Conservation (phyloP, 1,284 basidiomycete genomes). For the Takashimella tepidaria region DNA sequence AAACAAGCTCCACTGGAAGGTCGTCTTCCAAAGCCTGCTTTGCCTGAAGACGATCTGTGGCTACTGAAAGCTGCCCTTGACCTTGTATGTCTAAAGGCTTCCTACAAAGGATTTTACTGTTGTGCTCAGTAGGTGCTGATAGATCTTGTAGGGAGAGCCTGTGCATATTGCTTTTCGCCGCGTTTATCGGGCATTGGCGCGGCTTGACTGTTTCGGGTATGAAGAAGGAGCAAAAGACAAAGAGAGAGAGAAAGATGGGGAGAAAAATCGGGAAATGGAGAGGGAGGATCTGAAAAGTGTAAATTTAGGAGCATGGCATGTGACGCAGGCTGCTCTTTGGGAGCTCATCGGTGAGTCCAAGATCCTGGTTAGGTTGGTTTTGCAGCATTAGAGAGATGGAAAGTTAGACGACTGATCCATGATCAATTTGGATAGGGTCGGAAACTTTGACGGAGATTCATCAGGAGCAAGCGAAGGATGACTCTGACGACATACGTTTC, state of each 20-base stretch:
- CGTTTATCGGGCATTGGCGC: conserved; percentile 28
- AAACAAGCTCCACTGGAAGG: conserved; percentile 17
- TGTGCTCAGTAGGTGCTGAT: background rate
- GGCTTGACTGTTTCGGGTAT: background rate
- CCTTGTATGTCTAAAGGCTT: conserved; percentile 27
- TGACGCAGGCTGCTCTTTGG: conserved; percentile 37
- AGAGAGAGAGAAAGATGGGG: background rate
- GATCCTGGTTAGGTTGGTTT: background rate
- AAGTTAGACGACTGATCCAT: no score
- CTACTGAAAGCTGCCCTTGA: conserved; percentile 39
- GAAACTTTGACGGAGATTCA: conserved; percentile 32
- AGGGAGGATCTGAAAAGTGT: conserved; percentile 5
- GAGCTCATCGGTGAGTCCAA: conserved; percentile 24
- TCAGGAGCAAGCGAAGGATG: conserved; percentile 27
- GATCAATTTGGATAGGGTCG: conserved; percentile 25
- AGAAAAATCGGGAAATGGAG: conserved; percentile 2
- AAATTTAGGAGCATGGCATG: conserved; percentile 34
- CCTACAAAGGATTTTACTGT: no score
- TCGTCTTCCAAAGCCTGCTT: conserved; percentile 18
- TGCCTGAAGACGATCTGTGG: conserved; percentile 44
- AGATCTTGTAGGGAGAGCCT: conserved; percentile 35
- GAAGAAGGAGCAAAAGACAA: background rate
- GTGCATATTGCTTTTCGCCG: conserved; percentile 37
- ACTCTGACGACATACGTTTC: conserved; percentile 17
- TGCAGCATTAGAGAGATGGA: no score